phyloP scores from a whole-genome alignment of 805 yeast species.

The Danielia oregonensis region DNA sequence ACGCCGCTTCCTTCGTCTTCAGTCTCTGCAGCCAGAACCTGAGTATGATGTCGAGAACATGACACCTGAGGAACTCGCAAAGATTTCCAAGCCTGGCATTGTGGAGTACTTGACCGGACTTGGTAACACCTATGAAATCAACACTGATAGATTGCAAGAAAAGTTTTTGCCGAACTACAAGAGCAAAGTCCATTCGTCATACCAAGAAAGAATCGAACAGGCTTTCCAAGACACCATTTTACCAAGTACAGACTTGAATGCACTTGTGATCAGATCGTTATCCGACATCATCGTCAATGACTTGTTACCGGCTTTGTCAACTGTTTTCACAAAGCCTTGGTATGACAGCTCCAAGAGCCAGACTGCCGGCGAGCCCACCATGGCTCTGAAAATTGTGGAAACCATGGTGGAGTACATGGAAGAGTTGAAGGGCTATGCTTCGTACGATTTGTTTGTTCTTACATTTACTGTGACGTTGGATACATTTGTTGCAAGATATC shows the following conservation, averaged over 20 bases:
- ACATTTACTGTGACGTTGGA: conserved; percentile 37
- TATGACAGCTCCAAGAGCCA: conserved; percentile 42
- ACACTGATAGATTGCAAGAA: conserved; percentile 60
- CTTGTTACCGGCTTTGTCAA: conserved; percentile 55
- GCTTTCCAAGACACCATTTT: conserved; percentile 47
- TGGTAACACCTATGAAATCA: conserved; percentile 83
- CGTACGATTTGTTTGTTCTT: conserved; percentile 39
- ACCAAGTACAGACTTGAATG: conserved; percentile 74
- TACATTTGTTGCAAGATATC: conserved; percentile 33
- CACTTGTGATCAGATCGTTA: conserved; percentile 65
- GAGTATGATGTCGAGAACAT: conserved; percentile 34
- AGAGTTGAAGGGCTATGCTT: conserved; percentile 52
- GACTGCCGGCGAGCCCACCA: conserved; percentile 31
- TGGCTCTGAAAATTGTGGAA: conserved; percentile 60
- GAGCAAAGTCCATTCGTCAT: conserved; percentile 49
- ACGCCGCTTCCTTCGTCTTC: conserved; percentile 32
- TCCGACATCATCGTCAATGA: conserved; percentile 71
- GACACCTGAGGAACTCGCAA: conserved; percentile 35
- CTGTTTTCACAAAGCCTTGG: conserved; percentile 70
- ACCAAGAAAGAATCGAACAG: conserved; percentile 30
- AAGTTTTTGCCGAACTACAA: conserved; percentile 63
- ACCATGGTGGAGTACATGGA: conserved; percentile 72
- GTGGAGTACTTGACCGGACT: conserved; percentile 78
- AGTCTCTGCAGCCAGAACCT: conserved; percentile 10
- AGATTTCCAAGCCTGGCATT: conserved; percentile 57